Conservation (phyloP, 305 asterid genomes). For the Fraxinus platypoda region DNA sequence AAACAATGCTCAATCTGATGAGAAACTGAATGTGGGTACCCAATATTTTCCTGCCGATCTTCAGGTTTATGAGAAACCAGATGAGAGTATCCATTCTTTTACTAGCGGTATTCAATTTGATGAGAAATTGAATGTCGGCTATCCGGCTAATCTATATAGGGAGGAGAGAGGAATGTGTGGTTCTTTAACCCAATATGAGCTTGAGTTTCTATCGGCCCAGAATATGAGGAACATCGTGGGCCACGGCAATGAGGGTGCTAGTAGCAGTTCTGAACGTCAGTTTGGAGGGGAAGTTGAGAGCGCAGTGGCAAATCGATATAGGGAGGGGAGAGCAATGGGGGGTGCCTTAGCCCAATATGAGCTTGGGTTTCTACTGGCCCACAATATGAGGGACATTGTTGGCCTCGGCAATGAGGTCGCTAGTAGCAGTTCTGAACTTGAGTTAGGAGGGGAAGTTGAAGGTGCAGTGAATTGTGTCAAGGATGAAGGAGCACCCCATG, state of each 20-base stretch:
- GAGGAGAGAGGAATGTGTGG: slow-evolving; percentile 32
- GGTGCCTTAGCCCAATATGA: slow-evolving; percentile 27
- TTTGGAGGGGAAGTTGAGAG: slow-evolving; percentile 30
- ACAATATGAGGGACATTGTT: slow-evolving; percentile 24
- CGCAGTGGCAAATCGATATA: slow-evolving; percentile 23
- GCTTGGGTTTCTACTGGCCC: slow-evolving; percentile 21
- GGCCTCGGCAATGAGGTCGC: slow-evolving; percentile 30
- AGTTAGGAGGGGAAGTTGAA: slow-evolving; percentile 28
- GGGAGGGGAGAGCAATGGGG: slow-evolving; percentile 32
- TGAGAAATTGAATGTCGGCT: slow-evolving; percentile 21
- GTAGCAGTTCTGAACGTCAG: slow-evolving; percentile 24
- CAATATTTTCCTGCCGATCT: slow-evolving; percentile 33
- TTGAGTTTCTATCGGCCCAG: slow-evolving; percentile 19
- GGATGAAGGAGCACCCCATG: slow-evolving; percentile 52
- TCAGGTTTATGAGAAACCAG: slow-evolving; percentile 27
- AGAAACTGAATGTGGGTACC: slow-evolving; percentile 23
- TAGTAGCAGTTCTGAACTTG: slow-evolving; percentile 25
- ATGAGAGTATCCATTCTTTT: slow-evolving; percentile 22
- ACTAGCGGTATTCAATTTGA: slow-evolving; percentile 21
- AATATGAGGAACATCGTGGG: slow-evolving; percentile 27
- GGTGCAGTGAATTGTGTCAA: slow-evolving; percentile 24
- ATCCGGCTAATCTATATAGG: slow-evolving; percentile 20
- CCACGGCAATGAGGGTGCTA: slow-evolving; percentile 27
- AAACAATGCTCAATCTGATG: slow-evolving; percentile 24
- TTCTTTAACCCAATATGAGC: slow-evolving; percentile 27